Base-by-base conservation (phyloP, 2,329 filamentous ascomycete genomes). In the Aureobasidium vineae region DNA sequence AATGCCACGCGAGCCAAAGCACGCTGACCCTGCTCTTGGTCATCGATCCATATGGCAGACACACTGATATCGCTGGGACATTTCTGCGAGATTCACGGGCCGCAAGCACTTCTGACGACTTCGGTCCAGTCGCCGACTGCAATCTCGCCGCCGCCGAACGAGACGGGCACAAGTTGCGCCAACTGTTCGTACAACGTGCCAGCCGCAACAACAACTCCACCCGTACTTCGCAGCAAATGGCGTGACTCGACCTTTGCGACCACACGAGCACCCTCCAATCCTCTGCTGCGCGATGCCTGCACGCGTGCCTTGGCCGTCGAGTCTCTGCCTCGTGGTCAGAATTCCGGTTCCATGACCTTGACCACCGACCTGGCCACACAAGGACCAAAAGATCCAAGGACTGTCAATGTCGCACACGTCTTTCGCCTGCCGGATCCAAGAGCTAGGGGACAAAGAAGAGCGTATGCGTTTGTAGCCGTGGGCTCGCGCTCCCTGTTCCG, bases 21-120 rank as follows among this genome's bases (percentile, higher is more conserved):
- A 23, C 11, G 57, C 26, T 47, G 54, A 59, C 54, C 40, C 41
- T 49, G 41, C 23, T 26, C 41, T 4, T 45, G 41, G 28, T 47
- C 57, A 23, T 36, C 41, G 19, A n/a, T 13, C 19, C n/a, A 7
- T 19, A 49, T 53, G 41, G 43, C 38, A 5, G 59, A 64, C 63
- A 56, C 63, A 8, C 31, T 63, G 26, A 61, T 67, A 23, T 63
- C 57, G 5, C 66, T 67, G 2, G 57, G 57, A 38, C 66, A 67
- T 28, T 67, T 67, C 43, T 67, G 66, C 66, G 66, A 67, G 59
- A 63, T 67, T 31, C 66, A 67, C 38, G 66, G 66, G 16, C 66
- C 66, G 49, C 57, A 63, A 50, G 49, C 66, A 10, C 50, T 67
- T 8, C 23, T 67, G 33, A 54, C 57, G 10, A 67, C 66, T 19